Base-by-base conservation (phyloP, 106 monocot species). In the Dendrobium officinale region DNA sequence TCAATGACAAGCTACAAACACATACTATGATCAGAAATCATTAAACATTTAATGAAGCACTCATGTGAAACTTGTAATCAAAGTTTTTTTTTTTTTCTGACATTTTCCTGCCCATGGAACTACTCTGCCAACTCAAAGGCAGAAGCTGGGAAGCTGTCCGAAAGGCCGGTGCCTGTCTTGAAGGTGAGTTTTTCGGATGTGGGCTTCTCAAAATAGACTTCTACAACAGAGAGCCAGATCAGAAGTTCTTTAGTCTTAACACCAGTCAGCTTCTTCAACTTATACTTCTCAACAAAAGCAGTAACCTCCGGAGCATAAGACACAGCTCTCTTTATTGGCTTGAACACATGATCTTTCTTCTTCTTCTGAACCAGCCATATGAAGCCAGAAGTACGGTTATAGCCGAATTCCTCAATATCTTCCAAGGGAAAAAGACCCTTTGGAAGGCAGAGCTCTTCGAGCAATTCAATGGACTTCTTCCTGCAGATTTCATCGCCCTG, bases 221-320 rank as follows among this genome's bases (percentile, higher is more conserved):
- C 24, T 8, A 43, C 75, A 19, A 22, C 42, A 75, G 78, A 79
- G 42, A 79, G 59, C 56, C 61, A 61, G 9, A 33, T 37, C 43
- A 67, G 31, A 22, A 66, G 43, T 67, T 79, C 67, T 45, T 79
- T 68, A 20, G 79, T 61, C 61, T 61, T 61, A 61, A 61, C 61
- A 22, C 61, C 61, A 22, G 61, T 61, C 61, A 61, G 20, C 61
- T 61, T 61, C 61, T 61, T 61, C n/a, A 61, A 22, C 61, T 61
- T 61, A 22, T 61, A 22, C 61, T 61, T 61, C 61, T 61, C 61
- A 22, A 61, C 61, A 4, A 61, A n/a, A 20, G 61, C 22, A 61
- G 61, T 61, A 6, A 61, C 61, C 8, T 61, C 22, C 6, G 61
- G 61, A 61, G 61, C 61, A 22, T 61, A 61, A 22, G 61, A 61